Evolutionary conservation across 768 basidiomycete species (phyloP).

Genomic region (Russula sp.): DNA sequence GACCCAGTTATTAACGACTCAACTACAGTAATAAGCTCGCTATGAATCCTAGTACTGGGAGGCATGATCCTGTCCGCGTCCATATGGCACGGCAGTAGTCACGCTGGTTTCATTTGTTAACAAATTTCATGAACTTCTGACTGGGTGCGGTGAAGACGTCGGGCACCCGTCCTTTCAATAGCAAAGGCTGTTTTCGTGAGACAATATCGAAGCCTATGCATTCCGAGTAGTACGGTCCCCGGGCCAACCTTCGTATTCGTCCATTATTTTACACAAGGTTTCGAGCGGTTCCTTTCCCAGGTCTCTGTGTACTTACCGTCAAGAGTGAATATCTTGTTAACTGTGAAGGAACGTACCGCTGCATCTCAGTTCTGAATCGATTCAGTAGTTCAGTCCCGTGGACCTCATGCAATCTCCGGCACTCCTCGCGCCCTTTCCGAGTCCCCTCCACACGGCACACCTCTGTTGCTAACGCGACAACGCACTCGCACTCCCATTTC

Average conservation of each 20-base stretch:
- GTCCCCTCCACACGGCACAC: not conserved
- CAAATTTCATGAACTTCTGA: too few relatives aligned
- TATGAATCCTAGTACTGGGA: too few relatives aligned
- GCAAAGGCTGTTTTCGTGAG: too few relatives aligned
- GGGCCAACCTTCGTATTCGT: not conserved
- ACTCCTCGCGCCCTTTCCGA: not conserved
- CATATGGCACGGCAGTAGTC: too few relatives aligned
- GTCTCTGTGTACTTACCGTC: not conserved
- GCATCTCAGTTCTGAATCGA: not conserved
- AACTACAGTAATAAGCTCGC: too few relatives aligned
- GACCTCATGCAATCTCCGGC: not conserved
- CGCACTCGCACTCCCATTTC: not conserved
- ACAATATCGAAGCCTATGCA: too few relatives aligned
- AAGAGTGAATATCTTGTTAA: not conserved
- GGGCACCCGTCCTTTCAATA: too few relatives aligned
- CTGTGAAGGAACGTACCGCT: not conserved
- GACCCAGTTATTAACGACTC: too few relatives aligned
- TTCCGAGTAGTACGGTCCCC: too few relatives aligned
- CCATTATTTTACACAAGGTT: not conserved
- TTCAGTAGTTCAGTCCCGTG: not conserved
- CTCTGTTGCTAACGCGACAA: not conserved
- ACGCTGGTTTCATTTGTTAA: too few relatives aligned
- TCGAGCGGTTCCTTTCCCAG: not conserved
- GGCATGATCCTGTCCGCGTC: too few relatives aligned
- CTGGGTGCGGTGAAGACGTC: too few relatives aligned